A percentile compares a stretch with the other conserved stretches of the same genome.
phyloP scores from a whole-genome alignment of 768 basidiomycete species.

The Leccinum boreale region DNA sequence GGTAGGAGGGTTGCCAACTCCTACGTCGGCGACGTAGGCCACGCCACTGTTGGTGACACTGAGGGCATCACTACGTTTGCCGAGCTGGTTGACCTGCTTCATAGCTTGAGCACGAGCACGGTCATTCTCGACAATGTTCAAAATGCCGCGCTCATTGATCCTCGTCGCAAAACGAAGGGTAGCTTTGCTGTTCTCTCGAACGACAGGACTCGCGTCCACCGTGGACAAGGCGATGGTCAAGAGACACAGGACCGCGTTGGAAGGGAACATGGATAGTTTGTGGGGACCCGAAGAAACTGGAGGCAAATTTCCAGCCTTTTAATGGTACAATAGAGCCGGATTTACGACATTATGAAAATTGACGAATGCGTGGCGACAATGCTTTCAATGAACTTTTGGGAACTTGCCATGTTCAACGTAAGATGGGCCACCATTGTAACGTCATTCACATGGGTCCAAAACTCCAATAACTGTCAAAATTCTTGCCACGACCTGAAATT shows the following conservation, averaged over 20 bases:
- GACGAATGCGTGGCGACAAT: no score
- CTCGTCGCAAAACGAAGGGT: conserved; percentile 12
- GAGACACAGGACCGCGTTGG: conserved; percentile 5
- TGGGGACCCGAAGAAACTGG: background rate
- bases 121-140: conserved; percentile 16
- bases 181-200: background rate
- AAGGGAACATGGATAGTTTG: conserved; percentile 11
- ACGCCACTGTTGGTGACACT: conserved; percentile 19
- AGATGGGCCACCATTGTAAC: no score
- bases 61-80: conserved; percentile 6
- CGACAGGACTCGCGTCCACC: conserved; percentile 15
- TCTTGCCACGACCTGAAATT: no score
- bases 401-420: no score
- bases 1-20: conserved; percentile 25
- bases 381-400: no score
- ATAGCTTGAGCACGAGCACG: conserved; percentile 17
- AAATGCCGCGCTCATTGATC: conserved; percentile 8
- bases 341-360: background rate
- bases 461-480: no score
- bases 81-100: background rate
- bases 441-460: no score
- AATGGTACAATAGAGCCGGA: background rate
- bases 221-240: conserved; percentile 10
- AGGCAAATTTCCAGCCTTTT: background rate
- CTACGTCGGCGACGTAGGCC: conserved; percentile 28